Evolutionary conservation across 1,284 basidiomycete species (phyloP).

Genomic region (Gymnopus androsaceus): DNA sequence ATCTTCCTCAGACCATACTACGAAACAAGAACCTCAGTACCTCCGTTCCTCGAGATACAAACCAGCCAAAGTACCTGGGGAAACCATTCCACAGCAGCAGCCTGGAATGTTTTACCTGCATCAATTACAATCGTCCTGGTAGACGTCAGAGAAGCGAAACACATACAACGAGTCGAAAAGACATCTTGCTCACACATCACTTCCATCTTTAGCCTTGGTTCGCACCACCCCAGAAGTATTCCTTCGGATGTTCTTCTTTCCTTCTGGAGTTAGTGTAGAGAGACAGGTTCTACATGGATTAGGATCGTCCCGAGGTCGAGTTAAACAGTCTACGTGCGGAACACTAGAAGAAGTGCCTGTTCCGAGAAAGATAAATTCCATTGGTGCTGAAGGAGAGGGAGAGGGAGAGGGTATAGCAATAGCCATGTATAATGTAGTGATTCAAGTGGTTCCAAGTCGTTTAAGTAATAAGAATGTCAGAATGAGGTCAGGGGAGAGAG

Average conservation of each 20-base stretch:
- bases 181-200: conserved; percentile 13
- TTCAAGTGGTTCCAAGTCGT: no score
- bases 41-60: not conserved
- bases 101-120: conserved; percentile 79
- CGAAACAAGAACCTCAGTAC: not conserved
- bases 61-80: conserved; percentile 44
- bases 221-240: conserved; percentile 74
- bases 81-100: conserved; percentile 78
- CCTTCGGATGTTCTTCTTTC: conserved; percentile 73
- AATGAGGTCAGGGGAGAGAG: no score
- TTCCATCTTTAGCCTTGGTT: conserved; percentile 49
- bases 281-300: conserved; percentile 63
- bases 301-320: conserved; percentile 45
- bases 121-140: conserved; percentile 75
- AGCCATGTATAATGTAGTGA: no score
- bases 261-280: conserved; percentile 64
- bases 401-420: no score
- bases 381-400: conserved; percentile 7
- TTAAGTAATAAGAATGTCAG: no score
- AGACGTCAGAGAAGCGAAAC: not conserved
- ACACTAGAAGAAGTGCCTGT: conserved; percentile 75
- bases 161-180: not conserved
- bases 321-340: conserved; percentile 67
- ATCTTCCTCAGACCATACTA: conserved; percentile 66
- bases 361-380: conserved; percentile 73